phyloP scores from a whole-genome alignment of 116 monocot species.

The Dioscorea cayenensis region DNA sequence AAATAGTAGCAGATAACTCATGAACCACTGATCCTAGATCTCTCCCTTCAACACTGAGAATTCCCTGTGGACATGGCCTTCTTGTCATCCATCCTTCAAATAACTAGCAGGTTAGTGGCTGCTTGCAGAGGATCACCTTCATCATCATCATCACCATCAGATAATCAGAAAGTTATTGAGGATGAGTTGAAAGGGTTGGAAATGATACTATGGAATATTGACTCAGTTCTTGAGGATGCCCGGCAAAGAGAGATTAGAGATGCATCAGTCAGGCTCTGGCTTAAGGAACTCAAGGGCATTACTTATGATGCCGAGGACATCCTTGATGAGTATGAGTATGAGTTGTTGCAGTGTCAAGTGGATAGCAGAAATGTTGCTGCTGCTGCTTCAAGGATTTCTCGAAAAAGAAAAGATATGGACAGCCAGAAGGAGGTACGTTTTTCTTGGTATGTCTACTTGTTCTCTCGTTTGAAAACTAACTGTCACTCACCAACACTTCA shows the following conservation, averaged over 20 bases:
- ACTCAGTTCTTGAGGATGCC: background rate
- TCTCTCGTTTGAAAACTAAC: too few relatives aligned
- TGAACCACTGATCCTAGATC: too few relatives aligned
- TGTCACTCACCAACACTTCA: background rate
- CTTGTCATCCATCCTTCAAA: too few relatives aligned
- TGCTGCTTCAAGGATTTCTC: background rate
- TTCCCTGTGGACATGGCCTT: too few relatives aligned
- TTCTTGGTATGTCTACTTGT: too few relatives aligned
- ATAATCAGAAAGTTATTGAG: background rate
- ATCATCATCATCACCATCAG: background rate
- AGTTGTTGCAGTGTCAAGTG: background rate
- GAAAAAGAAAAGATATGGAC: background rate
- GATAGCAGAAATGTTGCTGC: background rate
- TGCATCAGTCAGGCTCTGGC: background rate
- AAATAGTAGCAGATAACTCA: too few relatives aligned
- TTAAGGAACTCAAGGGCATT: background rate
- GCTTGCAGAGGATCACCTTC: background rate
- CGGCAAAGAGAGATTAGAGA: background rate
- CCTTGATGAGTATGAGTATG: background rate
- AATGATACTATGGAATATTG: background rate
- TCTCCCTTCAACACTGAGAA: too few relatives aligned
- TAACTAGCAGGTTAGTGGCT: too few relatives aligned
- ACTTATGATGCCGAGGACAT: slow-evolving; percentile 1
- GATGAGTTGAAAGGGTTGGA: background rate
- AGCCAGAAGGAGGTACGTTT: background rate